These are phyloP conservation scores for Serendipita sp. DNA, from an alignment of 768 basidiomycete species.

Conservation along the genomic window DNA sequence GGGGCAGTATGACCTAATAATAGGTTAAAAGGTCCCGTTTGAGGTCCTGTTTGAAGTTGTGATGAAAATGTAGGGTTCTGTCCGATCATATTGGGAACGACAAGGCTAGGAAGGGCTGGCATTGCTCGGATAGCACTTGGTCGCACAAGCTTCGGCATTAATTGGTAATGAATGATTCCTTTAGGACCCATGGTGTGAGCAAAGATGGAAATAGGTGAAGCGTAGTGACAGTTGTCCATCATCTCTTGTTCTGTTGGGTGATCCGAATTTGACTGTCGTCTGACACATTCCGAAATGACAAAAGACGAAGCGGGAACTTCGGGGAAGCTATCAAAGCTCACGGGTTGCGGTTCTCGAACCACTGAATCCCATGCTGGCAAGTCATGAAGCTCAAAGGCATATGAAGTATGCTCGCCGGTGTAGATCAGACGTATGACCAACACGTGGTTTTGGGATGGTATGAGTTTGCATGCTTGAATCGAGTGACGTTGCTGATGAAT, in stretches of 20 bases:
- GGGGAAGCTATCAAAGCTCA: not conserved
- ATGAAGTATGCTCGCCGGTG: not conserved
- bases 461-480: constrained; percentile 2
- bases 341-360: not conserved
- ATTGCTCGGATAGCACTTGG: not conserved
- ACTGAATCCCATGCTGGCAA: not conserved
- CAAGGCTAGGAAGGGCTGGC: not conserved
- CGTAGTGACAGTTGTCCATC: not conserved
- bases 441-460: not conserved
- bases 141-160: not conserved
- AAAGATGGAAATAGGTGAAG: not conserved
- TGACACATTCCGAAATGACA: not conserved
- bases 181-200: constrained; percentile 3
- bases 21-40: not conserved
- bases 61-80: not conserved
- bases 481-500: not conserved
- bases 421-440: not conserved
- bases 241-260: not conserved
- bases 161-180: not conserved
- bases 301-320: not conserved
- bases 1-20: not conserved
- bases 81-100: not conserved
- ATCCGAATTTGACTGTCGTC: not conserved
- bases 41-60: not conserved
- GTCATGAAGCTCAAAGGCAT: not conserved